phyloP scores from a whole-genome alignment of 1,139 yeast species.

The Groenewaldozyma auringiensis region DNA sequence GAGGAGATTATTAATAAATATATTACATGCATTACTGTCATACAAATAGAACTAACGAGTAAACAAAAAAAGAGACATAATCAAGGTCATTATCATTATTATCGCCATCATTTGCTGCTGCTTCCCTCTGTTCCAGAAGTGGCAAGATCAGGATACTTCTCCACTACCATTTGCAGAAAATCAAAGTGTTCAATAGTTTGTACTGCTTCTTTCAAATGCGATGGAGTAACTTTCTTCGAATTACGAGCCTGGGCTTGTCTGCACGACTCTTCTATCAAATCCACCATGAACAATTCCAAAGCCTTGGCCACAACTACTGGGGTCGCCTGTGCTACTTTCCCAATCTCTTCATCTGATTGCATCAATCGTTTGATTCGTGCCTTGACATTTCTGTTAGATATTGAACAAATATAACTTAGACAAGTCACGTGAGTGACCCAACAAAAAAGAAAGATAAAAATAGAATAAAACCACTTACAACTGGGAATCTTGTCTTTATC shows the following conservation, averaged over 20 bases:
- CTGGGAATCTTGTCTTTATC: conserved; percentile 92
- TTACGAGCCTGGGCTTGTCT: conserved; percentile 70
- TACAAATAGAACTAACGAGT: no score
- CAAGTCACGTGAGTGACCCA: background rate
- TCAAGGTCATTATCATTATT: no score
- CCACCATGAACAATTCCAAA: conserved; percentile 82
- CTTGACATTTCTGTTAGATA: conserved; percentile 7
- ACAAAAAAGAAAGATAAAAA: background rate
- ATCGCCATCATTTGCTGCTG: no score
- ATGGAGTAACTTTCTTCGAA: conserved; percentile 73
- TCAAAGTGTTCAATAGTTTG: conserved; percentile 86
- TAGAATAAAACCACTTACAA: conserved; percentile 30
- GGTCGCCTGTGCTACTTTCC: conserved; percentile 97
- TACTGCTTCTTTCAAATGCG: conserved; percentile 78
- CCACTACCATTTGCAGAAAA: conserved; percentile 69
- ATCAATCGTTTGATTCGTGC: conserved; percentile 92
- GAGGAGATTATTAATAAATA: no score
- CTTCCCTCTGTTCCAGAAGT: conserved; percentile 15
- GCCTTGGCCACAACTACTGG: conserved; percentile 96
- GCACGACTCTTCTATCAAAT: conserved; percentile 78
- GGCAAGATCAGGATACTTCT: conserved; percentile 44
- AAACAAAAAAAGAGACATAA: no score
- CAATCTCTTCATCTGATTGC: conserved; percentile 98
- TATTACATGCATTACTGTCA: no score
- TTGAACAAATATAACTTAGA: background rate